Base-by-base conservation (phyloP, 1,284 basidiomycete species). In the Sporisorium graminicola region DNA sequence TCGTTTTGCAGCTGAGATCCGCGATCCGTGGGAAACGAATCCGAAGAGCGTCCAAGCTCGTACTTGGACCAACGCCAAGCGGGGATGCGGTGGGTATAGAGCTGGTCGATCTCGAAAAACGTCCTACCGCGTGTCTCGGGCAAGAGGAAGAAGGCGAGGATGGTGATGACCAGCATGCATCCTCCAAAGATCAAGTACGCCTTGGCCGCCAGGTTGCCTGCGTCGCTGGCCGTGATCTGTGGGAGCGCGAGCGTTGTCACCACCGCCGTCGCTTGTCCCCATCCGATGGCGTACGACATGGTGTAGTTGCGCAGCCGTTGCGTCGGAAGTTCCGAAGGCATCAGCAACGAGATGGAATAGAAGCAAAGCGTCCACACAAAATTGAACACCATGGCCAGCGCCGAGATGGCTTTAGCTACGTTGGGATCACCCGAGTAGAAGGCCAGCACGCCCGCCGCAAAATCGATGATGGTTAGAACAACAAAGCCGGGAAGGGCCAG, bases 161-260 rank as follows among this genome's bases (percentile, higher is more conserved):
- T 33, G 20, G 78, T 67, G 61, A 79, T 73, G 43, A 68, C 55
- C 13, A 74, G 52, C 75, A 78, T 80, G 70, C 66, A 76, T 40
- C 73, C 78, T 12, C 62, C 80, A 59, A 82, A 82, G 60, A 82
- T 77, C 20, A 82, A 59, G 53, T 82, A 82, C n/a, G 78, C 65
- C 54, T 80, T 81, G 44, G 79, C 79, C 6, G 76, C 76, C 20
- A 80, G 52, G 31, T 74, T 69, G 33, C 65, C 75, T 4, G 74
- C 75, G 58, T 81, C 79, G 37, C 56, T 65, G 12, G 76, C 75
- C 2, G 78, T 80, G 64, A 81, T 73, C 55, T 75, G 68, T 10
- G 79, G 79, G 16, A 81, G 61, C 3, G 67, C 65, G 33, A 81
- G 61, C 31, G 79, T 81, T 10, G 79, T 81, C 27, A 81, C 61